A percentile compares a stretch with the other conserved stretches of the same genome.
phyloP scores from a whole-genome alignment of 257 asterid genomes.

The Ophiorrhiza pumila region DNA sequence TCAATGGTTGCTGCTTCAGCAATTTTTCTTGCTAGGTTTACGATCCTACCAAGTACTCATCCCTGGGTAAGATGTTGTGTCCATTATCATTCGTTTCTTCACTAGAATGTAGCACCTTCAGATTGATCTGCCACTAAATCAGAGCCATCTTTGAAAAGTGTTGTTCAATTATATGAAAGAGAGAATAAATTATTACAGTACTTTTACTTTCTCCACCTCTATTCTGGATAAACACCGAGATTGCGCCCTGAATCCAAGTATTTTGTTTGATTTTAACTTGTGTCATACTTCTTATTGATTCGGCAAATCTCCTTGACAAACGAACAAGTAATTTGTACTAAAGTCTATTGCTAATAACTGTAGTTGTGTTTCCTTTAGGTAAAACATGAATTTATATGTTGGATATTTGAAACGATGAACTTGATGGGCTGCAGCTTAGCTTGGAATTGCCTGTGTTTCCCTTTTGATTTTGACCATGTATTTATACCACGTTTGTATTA shows the following conservation, averaged over 20 bases:
- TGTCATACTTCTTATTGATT: background rate
- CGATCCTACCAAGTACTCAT: constrained; percentile 41
- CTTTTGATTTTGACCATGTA: background rate
- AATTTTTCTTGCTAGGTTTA: constrained; percentile 66
- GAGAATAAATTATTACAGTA: background rate
- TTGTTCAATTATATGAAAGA: background rate
- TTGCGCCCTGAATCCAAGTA: background rate
- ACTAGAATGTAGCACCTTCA: background rate
- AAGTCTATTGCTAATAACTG: background rate
- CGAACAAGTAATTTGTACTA: background rate
- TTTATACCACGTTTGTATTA: background rate
- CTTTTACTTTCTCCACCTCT: background rate
- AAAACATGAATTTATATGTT: background rate
- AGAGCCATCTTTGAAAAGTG: background rate
- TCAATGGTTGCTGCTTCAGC: constrained; percentile 82
- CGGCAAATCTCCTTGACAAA: background rate
- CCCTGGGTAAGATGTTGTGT: constrained; percentile 69
- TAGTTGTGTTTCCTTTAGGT: background rate
- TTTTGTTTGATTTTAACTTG: background rate
- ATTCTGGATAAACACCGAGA: background rate
- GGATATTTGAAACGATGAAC: background rate
- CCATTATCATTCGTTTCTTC: background rate
- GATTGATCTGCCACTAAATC: background rate
- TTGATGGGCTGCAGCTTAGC: background rate
- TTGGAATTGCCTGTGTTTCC: background rate